Base-by-base conservation (phyloP, 495 filamentous ascomycete species). In the Astrothelium macrocarpum region DNA sequence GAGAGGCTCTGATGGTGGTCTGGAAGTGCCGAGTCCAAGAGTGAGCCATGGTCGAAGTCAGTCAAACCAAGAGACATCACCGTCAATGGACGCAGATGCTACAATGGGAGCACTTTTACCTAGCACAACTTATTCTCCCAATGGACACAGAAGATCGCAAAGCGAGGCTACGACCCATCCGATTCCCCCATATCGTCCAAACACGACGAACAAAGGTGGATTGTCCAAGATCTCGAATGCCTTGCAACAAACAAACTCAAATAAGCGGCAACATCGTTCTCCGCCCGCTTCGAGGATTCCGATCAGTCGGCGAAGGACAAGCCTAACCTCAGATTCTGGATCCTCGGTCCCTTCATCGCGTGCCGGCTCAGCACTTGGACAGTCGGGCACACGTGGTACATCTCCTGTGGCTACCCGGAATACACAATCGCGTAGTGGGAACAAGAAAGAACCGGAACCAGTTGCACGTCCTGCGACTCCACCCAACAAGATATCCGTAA, bases 281-380 rank as follows among this genome's bases (percentile, higher is more conserved):
- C 76, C 78, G 73, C 78, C 81, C 67, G 79, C 77, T 64, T 86
- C 83, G 45, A 79, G 81, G 68, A 85, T 85, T 76, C 83, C 84
- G 26, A 67, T 84, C 20, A 81, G 78, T 62, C 79, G 78, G 59
- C 76, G 77, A 68, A 77, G 81, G 43, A 68, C 75, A 20, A 78
- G 75, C 62, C 69, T 76, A 62, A 77, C 75, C 67, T 81, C 80
- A 64, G 78, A 76, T 49, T 76, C 80, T 31, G 76, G 76, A 43
- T 74, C 71, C 53, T 77, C 75, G 18, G 76, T 72, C 12, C 74
- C 80, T 12, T 76, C 79, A 31, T 73, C 79, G n/a, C 71, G 75
- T 39, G 68, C 71, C 4, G 78, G 73, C 61, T 78, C 78, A 39
- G 76, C 78, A n/a, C 73, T 78, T 62, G 75, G 76, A 62, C 45